phyloP scores from a whole-genome alignment of 371 early-diverging fungal species.

The Haplosporangium sp. region DNA sequence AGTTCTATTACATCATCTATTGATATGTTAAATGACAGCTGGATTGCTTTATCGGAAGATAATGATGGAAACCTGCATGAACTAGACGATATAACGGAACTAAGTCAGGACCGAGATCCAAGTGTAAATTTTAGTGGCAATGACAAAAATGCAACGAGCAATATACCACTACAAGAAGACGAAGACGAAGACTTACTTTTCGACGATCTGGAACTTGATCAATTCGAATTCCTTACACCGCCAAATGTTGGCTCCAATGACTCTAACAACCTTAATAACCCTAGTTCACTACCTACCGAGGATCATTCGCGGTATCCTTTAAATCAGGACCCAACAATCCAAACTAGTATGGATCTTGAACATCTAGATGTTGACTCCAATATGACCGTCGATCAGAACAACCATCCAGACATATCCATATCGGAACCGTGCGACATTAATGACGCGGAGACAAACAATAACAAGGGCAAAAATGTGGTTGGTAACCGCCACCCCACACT shows the following conservation, averaged over 20 bases:
- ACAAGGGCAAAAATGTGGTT: background rate
- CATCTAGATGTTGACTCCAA: background rate
- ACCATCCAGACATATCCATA: background rate
- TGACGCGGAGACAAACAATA: no score
- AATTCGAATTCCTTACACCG: slow-evolving; percentile 18
- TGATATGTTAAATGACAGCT: background rate
- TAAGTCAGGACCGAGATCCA: background rate
- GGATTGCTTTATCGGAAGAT: background rate
- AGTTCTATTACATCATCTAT: background rate
- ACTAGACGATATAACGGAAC: background rate
- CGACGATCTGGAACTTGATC: slow-evolving; percentile 18
- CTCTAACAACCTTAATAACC: no score
- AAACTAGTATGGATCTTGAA: background rate
- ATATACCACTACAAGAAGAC: background rate
- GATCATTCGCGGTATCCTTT: background rate
- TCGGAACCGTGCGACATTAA: no score
- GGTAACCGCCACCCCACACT: slow-evolving; percentile 45
- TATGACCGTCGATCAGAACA: background rate
- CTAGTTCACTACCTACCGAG: background rate
- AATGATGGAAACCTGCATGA: background rate
- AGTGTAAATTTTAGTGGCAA: background rate
- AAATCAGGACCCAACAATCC: background rate
- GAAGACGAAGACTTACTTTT: slow-evolving; percentile 13
- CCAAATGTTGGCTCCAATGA: background rate
- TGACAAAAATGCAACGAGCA: background rate